phyloP scores from a whole-genome alignment of 1,284 basidiomycete genomes.

The Apiotrichum sp. region DNA sequence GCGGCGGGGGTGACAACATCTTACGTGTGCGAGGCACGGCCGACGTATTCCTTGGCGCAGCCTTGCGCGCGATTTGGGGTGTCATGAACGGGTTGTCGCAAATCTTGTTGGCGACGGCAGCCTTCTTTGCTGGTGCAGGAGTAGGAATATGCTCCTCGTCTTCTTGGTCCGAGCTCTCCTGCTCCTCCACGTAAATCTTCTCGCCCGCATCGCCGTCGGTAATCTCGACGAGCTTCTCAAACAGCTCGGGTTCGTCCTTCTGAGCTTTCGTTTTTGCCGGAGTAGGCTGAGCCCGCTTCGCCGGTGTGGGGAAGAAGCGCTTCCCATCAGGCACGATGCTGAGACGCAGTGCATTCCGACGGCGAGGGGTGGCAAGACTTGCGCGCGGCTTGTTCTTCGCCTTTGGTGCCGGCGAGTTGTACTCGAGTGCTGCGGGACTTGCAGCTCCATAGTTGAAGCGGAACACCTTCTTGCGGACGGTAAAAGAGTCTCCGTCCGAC shows the following conservation, averaged over 20 bases:
- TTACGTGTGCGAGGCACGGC: conserved; percentile 27
- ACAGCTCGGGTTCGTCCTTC: conserved; percentile 5
- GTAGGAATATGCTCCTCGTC: conserved; percentile 20
- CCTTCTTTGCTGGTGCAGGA: conserved; percentile 24
- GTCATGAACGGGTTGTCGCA: conserved; percentile 29
- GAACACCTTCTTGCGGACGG: conserved; percentile 41
- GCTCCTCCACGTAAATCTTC: conserved; percentile 35
- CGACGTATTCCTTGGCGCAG: conserved; percentile 21
- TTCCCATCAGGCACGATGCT: conserved; percentile 38
- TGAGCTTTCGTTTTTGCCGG: conserved; percentile 5
- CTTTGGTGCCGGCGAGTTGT: conserved; percentile 1
- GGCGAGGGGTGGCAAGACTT: neutral
- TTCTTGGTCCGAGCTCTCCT: conserved; percentile 15
- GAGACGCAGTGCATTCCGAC: conserved; percentile 24
- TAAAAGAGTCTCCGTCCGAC: conserved; percentile 33
- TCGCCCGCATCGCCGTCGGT: conserved; percentile 39
- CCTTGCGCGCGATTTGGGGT: conserved; percentile 24
- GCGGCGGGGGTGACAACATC: neutral
- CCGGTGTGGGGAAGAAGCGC: conserved; percentile 36
- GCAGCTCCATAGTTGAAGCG: conserved; percentile 35
- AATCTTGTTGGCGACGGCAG: neutral
- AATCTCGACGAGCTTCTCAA: conserved; percentile 21
- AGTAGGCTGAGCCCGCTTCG: conserved; percentile 11
- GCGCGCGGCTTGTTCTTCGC: neutral
- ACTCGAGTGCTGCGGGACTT: neutral